phyloP scores from a whole-genome alignment of 768 basidiomycete genomes.

The Trametes gibbosa region DNA sequence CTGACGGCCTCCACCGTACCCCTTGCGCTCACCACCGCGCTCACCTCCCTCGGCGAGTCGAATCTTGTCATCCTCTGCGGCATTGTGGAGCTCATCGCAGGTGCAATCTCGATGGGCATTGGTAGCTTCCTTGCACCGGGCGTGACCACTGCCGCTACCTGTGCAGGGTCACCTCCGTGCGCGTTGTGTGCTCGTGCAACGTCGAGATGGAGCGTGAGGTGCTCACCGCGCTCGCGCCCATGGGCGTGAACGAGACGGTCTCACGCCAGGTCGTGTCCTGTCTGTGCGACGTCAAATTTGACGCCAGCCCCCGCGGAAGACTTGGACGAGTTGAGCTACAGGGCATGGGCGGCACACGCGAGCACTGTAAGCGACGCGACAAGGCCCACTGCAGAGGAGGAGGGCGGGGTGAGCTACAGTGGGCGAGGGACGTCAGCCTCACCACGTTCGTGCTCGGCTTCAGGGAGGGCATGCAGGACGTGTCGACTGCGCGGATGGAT shows the following conservation, averaged over 20 bases:
- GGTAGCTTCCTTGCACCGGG: constrained; percentile 98
- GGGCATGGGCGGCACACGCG: neutral
- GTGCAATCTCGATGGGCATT: constrained; percentile 97
- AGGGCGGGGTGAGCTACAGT: constrained; percentile 43
- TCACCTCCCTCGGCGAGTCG: constrained; percentile 86
- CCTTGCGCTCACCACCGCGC: constrained; percentile 86
- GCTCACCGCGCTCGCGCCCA: constrained; percentile 76
- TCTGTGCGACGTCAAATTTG: constrained; percentile 65
- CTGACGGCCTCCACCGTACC: constrained; percentile 87
- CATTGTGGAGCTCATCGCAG: constrained; percentile 92
- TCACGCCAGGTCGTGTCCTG: constrained; percentile 76
- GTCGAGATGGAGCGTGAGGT: constrained; percentile 98
- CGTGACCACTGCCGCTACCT: constrained; percentile 91
- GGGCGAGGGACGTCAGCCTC: constrained; percentile 79
- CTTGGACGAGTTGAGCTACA: constrained; percentile 5
- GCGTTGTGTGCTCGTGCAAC: constrained; percentile 83
- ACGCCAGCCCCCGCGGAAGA: constrained; percentile 21
- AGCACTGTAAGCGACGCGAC: constrained; percentile 38
- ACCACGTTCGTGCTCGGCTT: constrained; percentile 95
- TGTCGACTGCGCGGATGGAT: constrained; percentile 81
- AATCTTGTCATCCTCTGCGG: constrained; percentile 91
- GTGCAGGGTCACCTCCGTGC: constrained; percentile 65
- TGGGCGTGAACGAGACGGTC: constrained; percentile 84
- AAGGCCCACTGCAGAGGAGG: constrained; percentile 43
- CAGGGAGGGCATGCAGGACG: constrained; percentile 93